Evolutionary conservation across 2,329 filamentous ascomycete species (phyloP), one percentile per base, ranked within the genome.

Genomic region (Drechslerella coelobrocha): DNA sequence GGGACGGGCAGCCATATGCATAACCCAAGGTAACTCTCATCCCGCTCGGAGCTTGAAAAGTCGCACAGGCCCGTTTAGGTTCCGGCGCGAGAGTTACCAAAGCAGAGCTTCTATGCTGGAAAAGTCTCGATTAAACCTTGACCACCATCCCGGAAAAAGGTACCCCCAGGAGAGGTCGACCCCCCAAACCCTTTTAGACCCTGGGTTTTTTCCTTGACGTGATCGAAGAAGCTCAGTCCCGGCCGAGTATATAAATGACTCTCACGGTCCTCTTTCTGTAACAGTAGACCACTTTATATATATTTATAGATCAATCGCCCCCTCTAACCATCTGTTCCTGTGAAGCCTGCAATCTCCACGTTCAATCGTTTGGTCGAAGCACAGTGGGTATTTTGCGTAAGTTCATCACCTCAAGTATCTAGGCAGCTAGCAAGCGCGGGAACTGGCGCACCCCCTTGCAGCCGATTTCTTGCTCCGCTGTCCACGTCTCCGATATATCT

Each of bases 111-210:
- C 1, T 8, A 37, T 37, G 7, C n/a, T n/a, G n/a, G n/a, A n/a
- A n/a, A n/a, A n/a, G 63, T 56, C 23, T 68, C 51, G 59, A 68
- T 37, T 60, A 43, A 60, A 60, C 62, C 54, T 60, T 43, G 47
- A 23, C 62, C 56, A 45, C 43, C 56, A 56, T 52, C 62, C 56
- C 63, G 56, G 52, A 69, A 57, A 56, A 61, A 48, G 55, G 41
- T 39, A 53, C 47, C 14, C 43, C n/a, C n/a, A n/a, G n/a, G n/a
- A n/a, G n/a, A n/a, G n/a, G n/a, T 24, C 27, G 55, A 60, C 47
- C 43, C 63, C 55, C 63, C 50, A 56, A 55, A 39, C 54, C 55
- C 41, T 61, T 59, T 34, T 62, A 2, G 34, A 39, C 12, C 4
- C 12, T 39, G 34, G 5, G 17, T 14, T 39, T 39, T 39, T 39